A percentile compares a stretch with the other conserved stretches of the same genome.
Evolutionary conservation across 2,329 filamentous ascomycete genomes (phyloP).

Genomic region (Beauveria medogensis): DNA sequence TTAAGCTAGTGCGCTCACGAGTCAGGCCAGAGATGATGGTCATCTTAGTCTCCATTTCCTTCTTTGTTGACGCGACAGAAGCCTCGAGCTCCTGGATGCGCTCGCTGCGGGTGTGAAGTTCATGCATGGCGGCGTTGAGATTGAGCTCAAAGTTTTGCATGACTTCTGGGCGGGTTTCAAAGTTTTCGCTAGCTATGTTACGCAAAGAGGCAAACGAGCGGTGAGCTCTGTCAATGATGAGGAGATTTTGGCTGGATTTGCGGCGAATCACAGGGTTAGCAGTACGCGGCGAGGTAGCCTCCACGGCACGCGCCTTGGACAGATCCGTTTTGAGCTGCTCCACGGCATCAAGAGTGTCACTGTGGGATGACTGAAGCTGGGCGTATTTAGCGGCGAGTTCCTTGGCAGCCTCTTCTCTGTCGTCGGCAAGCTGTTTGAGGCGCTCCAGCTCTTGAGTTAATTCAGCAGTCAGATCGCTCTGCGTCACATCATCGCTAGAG

Average conservation of each 20-base stretch:
- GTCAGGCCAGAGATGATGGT: slow-evolving; percentile 91
- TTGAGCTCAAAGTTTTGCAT: slow-evolving; percentile 92
- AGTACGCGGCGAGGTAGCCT: slow-evolving; percentile 53
- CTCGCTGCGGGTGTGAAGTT: slow-evolving; percentile 79
- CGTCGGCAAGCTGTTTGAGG: slow-evolving; percentile 60
- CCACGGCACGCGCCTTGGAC: slow-evolving; percentile 60
- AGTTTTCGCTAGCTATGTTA: slow-evolving; percentile 79
- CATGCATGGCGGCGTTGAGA: slow-evolving; percentile 84
- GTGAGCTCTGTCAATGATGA: slow-evolving; percentile 83
- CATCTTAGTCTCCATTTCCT: slow-evolving; percentile 96
- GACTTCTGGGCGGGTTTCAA: slow-evolving; percentile 71
- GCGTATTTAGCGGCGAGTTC: slow-evolving; percentile 70
- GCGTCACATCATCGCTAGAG: slow-evolving; percentile 31
- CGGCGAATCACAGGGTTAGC: slow-evolving; percentile 77
- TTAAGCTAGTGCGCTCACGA: slow-evolving; percentile 84
- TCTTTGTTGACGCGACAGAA: slow-evolving; percentile 74
- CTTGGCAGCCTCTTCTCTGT: slow-evolving; percentile 69
- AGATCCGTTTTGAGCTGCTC: slow-evolving; percentile 87
- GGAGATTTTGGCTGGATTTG: slow-evolving; percentile 84
- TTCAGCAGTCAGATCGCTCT: slow-evolving; percentile 25
- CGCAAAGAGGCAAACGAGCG: slow-evolving; percentile 83
- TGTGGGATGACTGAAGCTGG: slow-evolving; percentile 75
- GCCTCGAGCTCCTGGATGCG: slow-evolving; percentile 83
- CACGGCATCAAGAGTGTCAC: slow-evolving; percentile 73
- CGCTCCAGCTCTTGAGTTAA: slow-evolving; percentile 60